These are phyloP conservation scores for Coemansia sp. DNA, from an alignment of 192 early-diverging fungal species.

Conservation along the genomic window DNA sequence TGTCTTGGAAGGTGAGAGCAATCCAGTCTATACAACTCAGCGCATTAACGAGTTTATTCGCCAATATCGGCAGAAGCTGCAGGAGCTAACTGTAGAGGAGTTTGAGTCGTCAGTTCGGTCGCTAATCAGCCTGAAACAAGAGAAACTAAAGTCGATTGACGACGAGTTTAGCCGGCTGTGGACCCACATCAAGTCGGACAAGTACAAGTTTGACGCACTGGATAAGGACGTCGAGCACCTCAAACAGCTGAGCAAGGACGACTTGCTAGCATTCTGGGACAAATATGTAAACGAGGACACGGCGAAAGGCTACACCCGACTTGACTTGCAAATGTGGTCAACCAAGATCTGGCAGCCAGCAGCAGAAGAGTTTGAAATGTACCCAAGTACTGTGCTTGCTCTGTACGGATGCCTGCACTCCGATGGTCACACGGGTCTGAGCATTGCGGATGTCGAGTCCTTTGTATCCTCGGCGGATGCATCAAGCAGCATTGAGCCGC, in stretches of 20 bases:
- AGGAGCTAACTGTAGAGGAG: conserved; percentile 57
- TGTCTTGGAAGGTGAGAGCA: conserved; percentile 78
- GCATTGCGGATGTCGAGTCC: neutral
- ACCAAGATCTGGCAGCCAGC: neutral
- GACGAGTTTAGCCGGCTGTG: conserved; percentile 67
- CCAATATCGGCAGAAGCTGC: conserved; percentile 43
- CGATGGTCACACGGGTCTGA: neutral
- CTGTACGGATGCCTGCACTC: neutral
- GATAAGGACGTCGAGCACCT: conserved; percentile 12
- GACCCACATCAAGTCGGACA: conserved; percentile 60
- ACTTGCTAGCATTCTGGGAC: conserved; percentile 39
- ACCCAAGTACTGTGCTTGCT: neutral
- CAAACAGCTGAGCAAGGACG: conserved; percentile 16
- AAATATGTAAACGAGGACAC: conserved; percentile 35
- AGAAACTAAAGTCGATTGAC: conserved; percentile 68
- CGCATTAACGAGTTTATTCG: conserved; percentile 77
- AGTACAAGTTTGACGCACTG: conserved; percentile 73
- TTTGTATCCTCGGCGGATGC: neutral
- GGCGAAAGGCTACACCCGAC: neutral
- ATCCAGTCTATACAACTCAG: conserved; percentile 73
- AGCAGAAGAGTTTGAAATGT: neutral
- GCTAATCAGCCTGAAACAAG: conserved; percentile 58
- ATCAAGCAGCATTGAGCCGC: neutral
- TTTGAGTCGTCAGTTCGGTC: conserved; percentile 64
- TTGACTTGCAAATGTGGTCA: conserved; percentile 4